Evolutionary conservation across 208 protist species (phyloP), one percentile per base, ranked within the genome.

Genomic region (Crithidia bombi): DNA sequence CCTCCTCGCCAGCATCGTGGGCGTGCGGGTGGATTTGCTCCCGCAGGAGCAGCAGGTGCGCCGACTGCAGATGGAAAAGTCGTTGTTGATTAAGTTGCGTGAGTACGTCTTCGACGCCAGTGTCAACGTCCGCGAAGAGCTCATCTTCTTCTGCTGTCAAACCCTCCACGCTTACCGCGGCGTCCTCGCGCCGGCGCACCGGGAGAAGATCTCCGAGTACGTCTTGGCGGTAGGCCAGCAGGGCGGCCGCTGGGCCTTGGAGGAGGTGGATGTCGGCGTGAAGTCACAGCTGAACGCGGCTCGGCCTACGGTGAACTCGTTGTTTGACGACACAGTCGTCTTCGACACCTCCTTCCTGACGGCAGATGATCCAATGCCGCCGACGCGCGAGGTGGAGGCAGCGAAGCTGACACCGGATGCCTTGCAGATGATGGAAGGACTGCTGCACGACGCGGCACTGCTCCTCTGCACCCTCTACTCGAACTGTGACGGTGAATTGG

Each of bases 31-130:
- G 41, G 82, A 93, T 50, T 23, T 81, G 19, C 73, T 90, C 23
- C 68, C 82, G 21, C 46, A 65, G 49, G 82, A 90, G 9, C 81
- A 90, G 64, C 85, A 92, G 52, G 56, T 92, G 28, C 86, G 86
- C 5, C 89, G 85, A 23, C 61, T 93, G 56, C 89, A 94, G 55
- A 88, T 93, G 83, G 91, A 96, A 62, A 96, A 93, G 76, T 86
- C 87, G 39, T 67, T 96, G 28, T 55, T 96, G 28, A 93, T 94
- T 54, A 82, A 88, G 58, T 73, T 96, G 35, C 85, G 91, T 26
- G 69, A 75, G 61, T 88, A 86, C 73, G 57, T 96, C 51, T 90
- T 85, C 54, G 91, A 96, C 70, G 85, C 88, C 25, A 96, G 91
- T 75, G 89, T 94, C 75, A 89, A 69, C 69, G 87, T 96, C 19